These are phyloP conservation scores for Fusarium floridanum DNA, from an alignment of 2,329 filamentous ascomycete species.

Conservation along the genomic window DNA sequence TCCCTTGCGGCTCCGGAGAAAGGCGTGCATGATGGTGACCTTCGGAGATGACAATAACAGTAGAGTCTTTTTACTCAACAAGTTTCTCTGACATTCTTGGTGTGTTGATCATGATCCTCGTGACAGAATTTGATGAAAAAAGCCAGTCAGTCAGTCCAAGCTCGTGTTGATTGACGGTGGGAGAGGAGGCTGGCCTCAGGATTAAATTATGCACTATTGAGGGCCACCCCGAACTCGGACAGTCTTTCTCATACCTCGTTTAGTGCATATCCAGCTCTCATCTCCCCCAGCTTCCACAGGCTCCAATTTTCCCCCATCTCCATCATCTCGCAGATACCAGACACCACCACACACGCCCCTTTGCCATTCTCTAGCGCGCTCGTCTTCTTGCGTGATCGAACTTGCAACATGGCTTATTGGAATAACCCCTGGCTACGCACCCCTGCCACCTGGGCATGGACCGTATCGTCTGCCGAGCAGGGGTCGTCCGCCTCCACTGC, in stretches of 20 bases:
- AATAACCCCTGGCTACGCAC: constrained; percentile 39
- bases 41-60: not conserved
- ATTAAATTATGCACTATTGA: constrained; percentile 16
- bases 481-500: not conserved
- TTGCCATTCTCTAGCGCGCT: constrained; percentile 13
- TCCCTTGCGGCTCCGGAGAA: constrained; percentile 19
- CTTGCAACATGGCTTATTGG: constrained; percentile 33
- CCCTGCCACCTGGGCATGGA: constrained; percentile 8
- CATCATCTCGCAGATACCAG: constrained; percentile 14
- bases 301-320: constrained; percentile 20
- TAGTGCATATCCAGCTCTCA: constrained; percentile 26
- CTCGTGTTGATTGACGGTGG: constrained; percentile 2
- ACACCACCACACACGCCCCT: constrained; percentile 5
- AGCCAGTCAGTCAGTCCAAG: not conserved
- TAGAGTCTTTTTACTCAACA: constrained; percentile 9
- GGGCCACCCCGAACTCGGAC: constrained; percentile 7
- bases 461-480: not conserved
- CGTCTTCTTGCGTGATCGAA: constrained; percentile 26
- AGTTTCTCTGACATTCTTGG: constrained; percentile 13
- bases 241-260: constrained; percentile 4
- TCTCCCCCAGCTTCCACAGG: not conserved
- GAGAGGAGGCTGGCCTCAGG: constrained; percentile 27
- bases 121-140: constrained; percentile 17
- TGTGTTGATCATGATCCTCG: constrained; percentile 32
- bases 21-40: constrained; percentile 6